These are phyloP conservation scores for Skeletonema costatum DNA, from an alignment of 108 stramenopile genomes.

Conservation along the genomic window DNA sequence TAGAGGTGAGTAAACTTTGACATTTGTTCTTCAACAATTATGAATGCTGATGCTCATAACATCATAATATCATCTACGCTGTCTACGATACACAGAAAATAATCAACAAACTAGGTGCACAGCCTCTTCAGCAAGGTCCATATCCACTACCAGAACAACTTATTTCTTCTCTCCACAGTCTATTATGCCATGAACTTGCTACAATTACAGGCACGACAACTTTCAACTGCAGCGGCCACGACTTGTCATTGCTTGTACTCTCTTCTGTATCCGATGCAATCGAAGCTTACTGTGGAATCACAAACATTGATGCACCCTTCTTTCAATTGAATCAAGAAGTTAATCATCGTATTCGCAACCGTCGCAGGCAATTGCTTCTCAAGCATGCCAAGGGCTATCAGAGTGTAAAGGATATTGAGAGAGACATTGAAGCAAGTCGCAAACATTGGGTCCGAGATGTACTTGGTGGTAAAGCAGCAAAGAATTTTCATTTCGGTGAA, in stretches of 20 bases:
- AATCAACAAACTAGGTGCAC: slow-evolving; percentile 16
- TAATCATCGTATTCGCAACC: slow-evolving; percentile 19
- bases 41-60: background rate
- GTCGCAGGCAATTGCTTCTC: slow-evolving; percentile 23
- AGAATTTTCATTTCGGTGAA: slow-evolving; percentile 26
- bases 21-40: background rate
- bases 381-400: slow-evolving; percentile 39
- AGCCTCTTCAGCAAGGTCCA: slow-evolving; percentile 25
- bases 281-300: slow-evolving; percentile 32
- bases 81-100: slow-evolving; percentile 14
- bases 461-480: slow-evolving; percentile 19
- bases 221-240: slow-evolving; percentile 16
- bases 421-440: slow-evolving; percentile 29
- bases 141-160: slow-evolving; percentile 27
- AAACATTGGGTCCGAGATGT: slow-evolving; percentile 27
- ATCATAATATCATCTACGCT: background rate
- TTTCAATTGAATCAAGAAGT: slow-evolving; percentile 27
- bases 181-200: slow-evolving; percentile 27
- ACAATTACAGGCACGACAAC: slow-evolving; percentile 1
- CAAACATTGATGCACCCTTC: slow-evolving; percentile 40
- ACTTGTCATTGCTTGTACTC: slow-evolving; percentile 28
- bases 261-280: slow-evolving; percentile 36
- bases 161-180: slow-evolving; percentile 16
- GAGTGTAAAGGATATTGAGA: slow-evolving; percentile 20
- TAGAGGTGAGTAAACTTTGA: slow-evolving; percentile 23